Evolutionary conservation across 2,329 filamentous ascomycete species (phyloP).

Genomic region (Tolypocladium endophyticum): DNA sequence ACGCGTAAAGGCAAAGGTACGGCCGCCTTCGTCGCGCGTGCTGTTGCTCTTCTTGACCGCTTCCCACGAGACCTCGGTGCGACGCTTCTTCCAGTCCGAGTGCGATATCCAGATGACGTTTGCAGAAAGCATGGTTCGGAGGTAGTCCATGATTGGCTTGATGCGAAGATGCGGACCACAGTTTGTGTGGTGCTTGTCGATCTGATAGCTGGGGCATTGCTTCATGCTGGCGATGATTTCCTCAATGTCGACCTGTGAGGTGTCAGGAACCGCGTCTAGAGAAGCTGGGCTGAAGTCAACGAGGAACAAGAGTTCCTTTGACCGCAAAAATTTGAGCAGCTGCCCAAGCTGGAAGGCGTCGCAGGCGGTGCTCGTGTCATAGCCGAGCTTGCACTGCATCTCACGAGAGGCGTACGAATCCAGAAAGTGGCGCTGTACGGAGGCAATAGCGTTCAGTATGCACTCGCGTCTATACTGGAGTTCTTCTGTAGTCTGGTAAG

Average conservation of each 20-base stretch:
- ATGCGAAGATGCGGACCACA: conserved; percentile 59
- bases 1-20: conserved; percentile 38
- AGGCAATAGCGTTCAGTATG: conserved; percentile 59
- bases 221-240: conserved; percentile 49
- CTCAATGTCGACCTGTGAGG: conserved; percentile 50
- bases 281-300: conserved; percentile 43
- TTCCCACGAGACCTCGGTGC: conserved; percentile 30
- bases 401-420: conserved; percentile 55
- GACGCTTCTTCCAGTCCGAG: conserved; percentile 34
- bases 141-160: conserved; percentile 53
- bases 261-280: conserved; percentile 31
- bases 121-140: conserved; percentile 46
- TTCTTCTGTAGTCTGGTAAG: conserved; percentile 37
- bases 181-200: conserved; percentile 63
- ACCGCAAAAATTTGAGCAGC: conserved; percentile 60
- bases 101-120: conserved; percentile 31
- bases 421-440: conserved; percentile 59
- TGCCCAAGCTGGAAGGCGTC: conserved; percentile 72
- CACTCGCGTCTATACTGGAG: conserved; percentile 54
- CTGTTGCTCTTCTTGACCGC: conserved; percentile 8
- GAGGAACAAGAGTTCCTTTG: conserved; percentile 49
- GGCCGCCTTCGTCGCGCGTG: conserved; percentile 3
- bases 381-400: conserved; percentile 61
- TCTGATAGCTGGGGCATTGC: conserved; percentile 61
- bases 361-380: conserved; percentile 61